Evolutionary conservation across 352 stramenopile genomes (phyloP).

Genomic region (Phytophthora lateralis): DNA sequence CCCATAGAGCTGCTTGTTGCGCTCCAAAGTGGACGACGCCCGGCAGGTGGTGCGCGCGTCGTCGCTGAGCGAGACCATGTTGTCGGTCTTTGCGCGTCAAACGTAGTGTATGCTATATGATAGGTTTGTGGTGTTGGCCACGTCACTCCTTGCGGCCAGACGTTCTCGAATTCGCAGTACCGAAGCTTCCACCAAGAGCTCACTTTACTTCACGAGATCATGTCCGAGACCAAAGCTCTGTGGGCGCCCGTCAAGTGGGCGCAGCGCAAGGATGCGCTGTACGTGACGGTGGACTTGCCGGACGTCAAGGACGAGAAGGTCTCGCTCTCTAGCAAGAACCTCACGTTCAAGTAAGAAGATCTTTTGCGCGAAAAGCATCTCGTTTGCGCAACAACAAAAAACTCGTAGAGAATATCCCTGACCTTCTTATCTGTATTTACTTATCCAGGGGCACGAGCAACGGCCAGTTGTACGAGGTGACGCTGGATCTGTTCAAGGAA

Average conservation of each 20-base stretch:
- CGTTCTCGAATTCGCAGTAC: conserved; percentile 35
- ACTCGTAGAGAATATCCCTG: background rate
- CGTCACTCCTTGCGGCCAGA: conserved; percentile 12
- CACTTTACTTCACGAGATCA: conserved; percentile 11
- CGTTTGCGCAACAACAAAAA: too few relatives aligned
- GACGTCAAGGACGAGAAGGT: conserved; percentile 95
- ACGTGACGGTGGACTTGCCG: conserved; percentile 95
- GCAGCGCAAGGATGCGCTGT: conserved; percentile 96
- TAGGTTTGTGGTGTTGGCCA: background rate
- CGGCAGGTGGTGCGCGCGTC: conserved; percentile 55
- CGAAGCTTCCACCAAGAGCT: too few relatives aligned
- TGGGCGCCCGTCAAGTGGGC: conserved; percentile 96
- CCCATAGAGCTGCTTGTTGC: conserved; percentile 68
- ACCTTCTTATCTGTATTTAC: conserved; percentile 9
- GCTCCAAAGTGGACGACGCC: conserved; percentile 72
- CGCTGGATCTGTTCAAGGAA: conserved; percentile 96
- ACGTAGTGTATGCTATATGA: background rate
- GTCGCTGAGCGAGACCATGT: conserved; percentile 34
- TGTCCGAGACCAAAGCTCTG: conserved; percentile 57
- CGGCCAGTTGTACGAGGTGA: conserved; percentile 93
- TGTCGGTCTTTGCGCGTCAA: conserved; percentile 1
- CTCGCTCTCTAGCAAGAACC: conserved; percentile 85
- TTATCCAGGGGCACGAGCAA: conserved; percentile 84
- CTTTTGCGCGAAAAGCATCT: too few relatives aligned
- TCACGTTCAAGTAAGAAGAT: conserved; percentile 80